These are phyloP conservation scores for Aspergillus funiculosus DNA, from an alignment of 495 filamentous ascomycete species.

Conservation along the genomic window DNA sequence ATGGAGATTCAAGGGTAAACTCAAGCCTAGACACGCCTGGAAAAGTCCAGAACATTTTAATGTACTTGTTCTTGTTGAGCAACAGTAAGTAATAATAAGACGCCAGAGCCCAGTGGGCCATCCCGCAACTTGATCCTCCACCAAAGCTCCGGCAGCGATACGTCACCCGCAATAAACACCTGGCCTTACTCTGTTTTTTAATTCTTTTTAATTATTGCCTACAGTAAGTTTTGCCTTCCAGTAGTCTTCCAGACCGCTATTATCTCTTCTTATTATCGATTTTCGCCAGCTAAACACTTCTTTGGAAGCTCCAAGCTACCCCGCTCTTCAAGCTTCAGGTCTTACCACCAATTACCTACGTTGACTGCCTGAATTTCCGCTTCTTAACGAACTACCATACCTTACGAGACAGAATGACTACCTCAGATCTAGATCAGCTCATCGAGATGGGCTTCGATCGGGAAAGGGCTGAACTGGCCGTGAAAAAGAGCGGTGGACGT, in stretches of 20 bases:
- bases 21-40: not conserved
- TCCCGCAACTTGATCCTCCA: slow-evolving; percentile 3
- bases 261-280: too few relatives aligned
- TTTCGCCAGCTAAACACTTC: not conserved
- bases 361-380: not conserved
- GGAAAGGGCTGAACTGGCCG: slow-evolving; percentile 70
- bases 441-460: slow-evolving; percentile 93
- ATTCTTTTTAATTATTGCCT: not conserved
- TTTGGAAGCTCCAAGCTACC: not conserved
- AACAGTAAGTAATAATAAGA: not conserved
- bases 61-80: not conserved
- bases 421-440: slow-evolving; percentile 72
- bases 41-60: slow-evolving; percentile 2
- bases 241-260: not conserved
- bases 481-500: slow-evolving; percentile 72
- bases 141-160: not conserved
- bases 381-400: not conserved
- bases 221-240: not conserved
- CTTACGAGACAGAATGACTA: slow-evolving; percentile 47
- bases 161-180: slow-evolving; percentile 9
- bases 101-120: slow-evolving; percentile 4
- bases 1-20: not conserved
- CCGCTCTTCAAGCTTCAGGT: not conserved
- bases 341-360: not conserved
- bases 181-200: not conserved